Conservation (phyloP, 2,329 filamentous ascomycete genomes). For the Fusarium sterilihyphosum region DNA sequence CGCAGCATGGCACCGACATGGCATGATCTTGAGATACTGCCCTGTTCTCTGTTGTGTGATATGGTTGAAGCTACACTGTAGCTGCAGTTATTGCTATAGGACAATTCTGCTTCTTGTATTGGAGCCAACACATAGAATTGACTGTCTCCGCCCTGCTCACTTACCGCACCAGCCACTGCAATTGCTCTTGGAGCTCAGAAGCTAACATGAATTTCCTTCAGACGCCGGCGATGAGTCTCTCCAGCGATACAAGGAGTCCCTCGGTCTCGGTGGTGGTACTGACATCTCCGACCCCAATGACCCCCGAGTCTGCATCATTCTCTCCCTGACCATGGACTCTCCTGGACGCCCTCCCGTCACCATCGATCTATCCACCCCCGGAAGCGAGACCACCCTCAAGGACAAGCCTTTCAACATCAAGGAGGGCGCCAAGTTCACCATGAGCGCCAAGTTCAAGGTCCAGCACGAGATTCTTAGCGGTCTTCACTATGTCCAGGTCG, state of each 20-base stretch:
- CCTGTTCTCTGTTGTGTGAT: neutral
- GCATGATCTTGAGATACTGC: slow-evolving; percentile 11
- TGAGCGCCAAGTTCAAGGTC: slow-evolving; percentile 94
- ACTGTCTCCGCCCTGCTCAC: neutral
- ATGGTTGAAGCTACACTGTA: neutral
- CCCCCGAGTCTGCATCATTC: slow-evolving; percentile 90
- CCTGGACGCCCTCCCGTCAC: slow-evolving; percentile 84
- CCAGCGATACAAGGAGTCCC: slow-evolving; percentile 96
- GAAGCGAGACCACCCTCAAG: slow-evolving; percentile 81
- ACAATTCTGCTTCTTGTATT: neutral
- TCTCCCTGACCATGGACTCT: slow-evolving; percentile 87
- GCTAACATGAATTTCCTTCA: slow-evolving; percentile 47
- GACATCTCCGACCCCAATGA: slow-evolving; percentile 82
- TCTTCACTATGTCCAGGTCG: slow-evolving; percentile 93
- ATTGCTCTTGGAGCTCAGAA: neutral
- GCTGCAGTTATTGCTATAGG: neutral
- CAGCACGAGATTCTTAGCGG: slow-evolving; percentile 97
- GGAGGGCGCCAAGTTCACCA: slow-evolving; percentile 92
- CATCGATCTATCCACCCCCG: slow-evolving; percentile 83
- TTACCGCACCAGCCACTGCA: neutral
- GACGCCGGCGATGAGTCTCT: slow-evolving; percentile 87
- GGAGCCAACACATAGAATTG: neutral
- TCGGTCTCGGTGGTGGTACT: slow-evolving; percentile 82
- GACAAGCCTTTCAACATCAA: slow-evolving; percentile 97
- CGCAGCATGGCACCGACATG: slow-evolving; percentile 17